Evolutionary conservation across 1,139 yeast genomes (phyloP).

Genomic region (Cylindricascospora bacillispora): DNA sequence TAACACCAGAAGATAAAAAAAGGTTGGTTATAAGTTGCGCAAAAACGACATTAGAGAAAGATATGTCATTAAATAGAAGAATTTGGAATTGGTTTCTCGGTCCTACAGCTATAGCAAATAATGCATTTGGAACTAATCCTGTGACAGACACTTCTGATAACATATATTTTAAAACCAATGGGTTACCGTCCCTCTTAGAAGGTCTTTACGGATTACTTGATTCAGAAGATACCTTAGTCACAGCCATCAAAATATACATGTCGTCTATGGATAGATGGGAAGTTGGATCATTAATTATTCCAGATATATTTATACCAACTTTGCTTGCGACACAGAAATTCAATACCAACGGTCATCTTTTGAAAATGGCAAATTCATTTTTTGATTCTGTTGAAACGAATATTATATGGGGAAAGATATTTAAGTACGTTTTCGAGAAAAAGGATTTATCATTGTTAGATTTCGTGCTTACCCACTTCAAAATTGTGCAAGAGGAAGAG

Average conservation of each 20-base stretch:
- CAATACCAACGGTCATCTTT: constrained; percentile 29
- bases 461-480: constrained; percentile 52
- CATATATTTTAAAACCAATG: constrained; percentile 50
- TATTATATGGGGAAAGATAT: constrained; percentile 60
- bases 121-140: constrained; percentile 1
- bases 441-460: constrained; percentile 34
- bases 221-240: constrained; percentile 22
- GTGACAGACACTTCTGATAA: constrained; percentile 4
- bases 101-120: constrained; percentile 29
- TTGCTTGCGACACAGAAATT: constrained; percentile 31
- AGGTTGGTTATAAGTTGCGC: constrained; percentile 52
- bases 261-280: constrained; percentile 91
- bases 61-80: constrained; percentile 87
- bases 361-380: constrained; percentile 49
- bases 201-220: constrained; percentile 43
- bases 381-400: constrained; percentile 79
- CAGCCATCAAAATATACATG: constrained; percentile 49
- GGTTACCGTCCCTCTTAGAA: constrained; percentile 34
- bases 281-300: constrained; percentile 62
- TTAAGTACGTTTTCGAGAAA: constrained; percentile 27
- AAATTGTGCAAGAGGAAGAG: constrained; percentile 67
- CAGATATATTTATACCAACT: constrained; percentile 54
- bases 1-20: constrained; percentile 42
- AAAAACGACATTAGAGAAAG: constrained; percentile 59
- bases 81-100: constrained; percentile 90